Base-by-base conservation (phyloP, 2,329 filamentous ascomycete species). In the Eutypa lata region DNA sequence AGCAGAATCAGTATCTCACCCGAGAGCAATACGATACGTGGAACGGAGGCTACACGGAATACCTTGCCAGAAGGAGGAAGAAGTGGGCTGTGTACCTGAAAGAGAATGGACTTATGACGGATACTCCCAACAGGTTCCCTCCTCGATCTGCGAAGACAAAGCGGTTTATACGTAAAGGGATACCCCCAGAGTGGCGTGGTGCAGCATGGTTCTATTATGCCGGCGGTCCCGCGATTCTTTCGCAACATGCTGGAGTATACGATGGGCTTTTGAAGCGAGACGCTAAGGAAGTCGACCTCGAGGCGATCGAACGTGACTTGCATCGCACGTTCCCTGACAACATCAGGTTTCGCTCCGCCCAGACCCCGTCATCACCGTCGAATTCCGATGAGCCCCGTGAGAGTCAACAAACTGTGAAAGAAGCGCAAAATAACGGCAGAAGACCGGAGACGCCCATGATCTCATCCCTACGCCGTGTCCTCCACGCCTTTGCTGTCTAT, bases 201-300 rank as follows among this genome's bases (percentile, higher is more conserved):
- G 88, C 90, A 6, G 93, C 93, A 45, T 97, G 93, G 93, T 97
- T 96, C 70, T 97, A 89, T 74, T 97, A 97, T 68, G 91, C 91
- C 11, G 91, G 91, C 19, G 93, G 93, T 1, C 91, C 91, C 22
- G 84, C 86, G 45, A 88, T 91, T 59, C 70, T 96, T 54, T 82
- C 84, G 49, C 87, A 90, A 64, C 83, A 95, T 61, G 81, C 84
- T 5, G 90, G 90, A 1, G 75, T 93, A 16, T 97, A 97, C 67
- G 81, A 85, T 49, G 79, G 84, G 49, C 75, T 95, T 38, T 76
- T 94, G 31, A 75, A 80, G 51, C 78, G 82, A 54, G 74, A 76
- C 55, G 84, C 89, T 33, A 87, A 88, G 64, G 77, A 82, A 0
- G 81, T 90, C 49, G 91, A 97, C 62, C 80, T 87, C 43, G 93